These are phyloP conservation scores for Paraurostyla sp. DNA, from an alignment of 73 alveolate species.

Conservation along the genomic window DNA sequence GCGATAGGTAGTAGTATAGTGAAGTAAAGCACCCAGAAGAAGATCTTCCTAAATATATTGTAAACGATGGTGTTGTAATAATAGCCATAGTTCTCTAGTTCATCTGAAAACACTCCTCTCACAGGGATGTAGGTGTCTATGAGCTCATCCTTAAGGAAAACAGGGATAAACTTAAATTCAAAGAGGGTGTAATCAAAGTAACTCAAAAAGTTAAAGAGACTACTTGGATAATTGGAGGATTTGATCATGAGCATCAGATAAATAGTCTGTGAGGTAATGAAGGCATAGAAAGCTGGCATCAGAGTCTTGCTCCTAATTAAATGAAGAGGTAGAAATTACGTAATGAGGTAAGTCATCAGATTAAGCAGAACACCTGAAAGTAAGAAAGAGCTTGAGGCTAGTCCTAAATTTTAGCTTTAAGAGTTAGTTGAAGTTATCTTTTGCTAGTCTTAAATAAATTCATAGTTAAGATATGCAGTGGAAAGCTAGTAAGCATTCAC, in stretches of 20 bases:
- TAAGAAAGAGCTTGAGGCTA: background rate
- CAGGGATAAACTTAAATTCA: background rate
- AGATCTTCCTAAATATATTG: slow-evolving; percentile 14
- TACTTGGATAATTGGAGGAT: background rate
- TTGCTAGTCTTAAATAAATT: background rate
- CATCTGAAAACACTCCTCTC: slow-evolving; percentile 35
- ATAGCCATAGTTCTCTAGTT: background rate
- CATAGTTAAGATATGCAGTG: background rate
- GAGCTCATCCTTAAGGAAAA: background rate
- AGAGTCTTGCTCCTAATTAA: slow-evolving; percentile 3
- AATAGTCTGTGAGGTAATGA: slow-evolving; percentile 17
- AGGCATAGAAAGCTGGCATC: slow-evolving; percentile 55
- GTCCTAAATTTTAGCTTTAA: background rate
- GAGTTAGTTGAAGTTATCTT: background rate
- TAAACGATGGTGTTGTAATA: slow-evolving; percentile 23
- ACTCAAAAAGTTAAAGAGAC: slow-evolving; percentile 2
- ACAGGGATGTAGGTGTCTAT: slow-evolving; percentile 32
- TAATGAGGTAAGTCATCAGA: background rate
- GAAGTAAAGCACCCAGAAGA: slow-evolving; percentile 46
- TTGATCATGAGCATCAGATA: background rate
- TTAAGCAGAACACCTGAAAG: slow-evolving; percentile 6
- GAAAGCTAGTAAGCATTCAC: background rate
- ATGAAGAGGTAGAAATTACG: background rate
- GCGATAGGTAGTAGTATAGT: slow-evolving; percentile 34
- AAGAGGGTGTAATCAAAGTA: slow-evolving; percentile 14